Evolutionary conservation across 2,329 filamentous ascomycete genomes (phyloP), one percentile per base, ranked within the genome.

Genomic region (Aureobasidium sp.): DNA sequence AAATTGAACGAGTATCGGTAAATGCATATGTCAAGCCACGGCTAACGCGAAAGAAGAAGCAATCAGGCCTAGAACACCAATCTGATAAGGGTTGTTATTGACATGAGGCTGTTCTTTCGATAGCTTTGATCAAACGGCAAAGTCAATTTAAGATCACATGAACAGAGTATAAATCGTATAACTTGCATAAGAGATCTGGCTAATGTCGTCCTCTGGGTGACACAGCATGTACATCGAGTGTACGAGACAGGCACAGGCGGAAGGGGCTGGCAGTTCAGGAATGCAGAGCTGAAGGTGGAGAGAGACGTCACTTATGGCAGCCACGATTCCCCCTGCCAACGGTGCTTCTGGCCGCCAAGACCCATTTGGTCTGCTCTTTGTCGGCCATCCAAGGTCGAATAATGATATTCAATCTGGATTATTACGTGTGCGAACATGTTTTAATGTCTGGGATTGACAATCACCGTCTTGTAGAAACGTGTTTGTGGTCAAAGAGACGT

Each of bases 271-370:
- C 35, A 40, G 15, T 50, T 37, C 9, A 40, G 49, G 49, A 53
- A 53, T 40, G 49, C 23, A 23, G 4, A 40, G 35, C 33, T 38
- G 33, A 51, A 35, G 25, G 47, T 51, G 47, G 47, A 51, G 31
- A 27, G 46, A 40, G 9, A 53, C 49, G 49, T 53, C 49, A 53
- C 49, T 4, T 15, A n/a, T 6, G n/a, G 17, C 45, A 50, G 46
- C 46, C 46, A 50, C 46, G 10, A n/a, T 51, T 51, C 46, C 25
- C 49, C 49, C 49, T 51, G 49, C 49, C 49, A 51, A 51, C 49
- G 49, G 49, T 31, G 49, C 19, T 4, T n/a, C 27, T 21, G 8
- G 10, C 29, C 6, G 49, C 49, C 49, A 38, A 53, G 49, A 27
- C 21, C 13, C 8, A 25, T 11, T 46, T 21, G 13, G 15, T 11